Evolutionary conservation across 2,329 filamentous ascomycete species (phyloP), one percentile per base, ranked within the genome.

Genomic region (Fusarium drepaniforme): DNA sequence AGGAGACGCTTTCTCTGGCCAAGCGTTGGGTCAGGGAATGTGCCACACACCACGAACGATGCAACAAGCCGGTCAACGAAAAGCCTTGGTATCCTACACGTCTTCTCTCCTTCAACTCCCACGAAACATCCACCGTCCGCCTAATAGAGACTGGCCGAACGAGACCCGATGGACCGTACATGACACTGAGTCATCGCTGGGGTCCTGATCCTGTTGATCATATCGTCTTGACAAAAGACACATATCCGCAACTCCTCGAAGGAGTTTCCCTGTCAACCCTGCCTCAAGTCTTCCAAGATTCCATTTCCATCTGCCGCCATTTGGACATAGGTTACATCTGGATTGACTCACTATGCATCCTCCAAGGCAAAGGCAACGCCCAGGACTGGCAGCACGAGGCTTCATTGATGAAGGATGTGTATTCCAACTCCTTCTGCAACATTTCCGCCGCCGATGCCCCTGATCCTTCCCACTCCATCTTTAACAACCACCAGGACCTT

Each of bases 261-360:
- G 51, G 51, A 35, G 18, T 16, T 33, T 2, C 25, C 16, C 4
- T 35, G 12, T 56, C 51, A 2, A 2, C 12, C 12, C 51, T 56
- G 5, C 30, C 51, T 3, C 51, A 35, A 33, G 18, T 33, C 18
- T 56, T 56, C 8, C 51, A 35, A 11, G 51, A 56, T 16, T 12
- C 51, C 5, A 33, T 33, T 11, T 56, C 13, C 18, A 23, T 63
- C 11, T 44, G 42, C 9, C 12, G 59, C 6, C 23, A 28, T 37
- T 38, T 67, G 6, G 40, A 33, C 1, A 33, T 59, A 13, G 3
- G 30, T 3, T 42, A 70, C 57, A 23, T 70, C 15, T 66, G 63
- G 57, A 70, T 66, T 15, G 63, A 70, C 23, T n/a, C 49, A 12
- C 38, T 68, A 4, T 68, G 61, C n/a, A 65, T 65, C 8, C 5